Conservation (phyloP, 2,329 filamentous ascomycete genomes). For the Metarhizium guizhouense region DNA sequence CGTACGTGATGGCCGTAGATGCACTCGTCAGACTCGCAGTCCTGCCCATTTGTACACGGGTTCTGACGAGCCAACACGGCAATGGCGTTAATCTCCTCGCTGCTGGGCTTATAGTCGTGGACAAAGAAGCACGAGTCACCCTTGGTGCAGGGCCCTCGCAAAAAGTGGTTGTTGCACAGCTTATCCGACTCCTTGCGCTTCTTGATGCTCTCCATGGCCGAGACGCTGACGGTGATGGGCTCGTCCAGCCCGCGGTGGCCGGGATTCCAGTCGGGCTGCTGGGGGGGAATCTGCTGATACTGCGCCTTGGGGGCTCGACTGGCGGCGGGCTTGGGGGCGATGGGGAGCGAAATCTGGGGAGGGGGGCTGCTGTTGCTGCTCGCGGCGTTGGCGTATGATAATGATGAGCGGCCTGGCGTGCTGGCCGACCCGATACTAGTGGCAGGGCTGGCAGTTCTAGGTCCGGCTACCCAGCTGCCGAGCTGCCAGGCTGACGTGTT, state of each 20-base stretch:
- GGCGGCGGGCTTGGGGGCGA: conserved; percentile 19
- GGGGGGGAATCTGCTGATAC: conserved; percentile 16
- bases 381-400: conserved; percentile 31
- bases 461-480: conserved; percentile 10
- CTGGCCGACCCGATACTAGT: conserved; percentile 8
- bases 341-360: conserved; percentile 32
- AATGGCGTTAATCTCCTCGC: conserved; percentile 48
- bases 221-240: conserved; percentile 35
- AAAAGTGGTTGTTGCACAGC: conserved; percentile 54
- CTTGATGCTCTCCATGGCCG: conserved; percentile 45
- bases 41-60: conserved; percentile 47
- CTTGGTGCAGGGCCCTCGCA: conserved; percentile 48
- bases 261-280: conserved; percentile 39
- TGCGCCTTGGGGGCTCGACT: conserved; percentile 6
- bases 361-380: conserved; percentile 17
- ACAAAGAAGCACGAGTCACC: conserved; percentile 46
- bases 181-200: conserved; percentile 45
- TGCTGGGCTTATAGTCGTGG: conserved; percentile 43
- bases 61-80: conserved; percentile 46
- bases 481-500: conserved; percentile 1
- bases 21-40: conserved; percentile 48
- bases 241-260: conserved; percentile 46
- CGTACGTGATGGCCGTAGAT: conserved; percentile 56
- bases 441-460: conserved; percentile 9
- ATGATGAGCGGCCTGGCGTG: conserved; percentile 3